Percentiles rank a stretch among this genome's conserved stretches.
Evolutionary conservation across 768 basidiomycete species (phyloP).

Genomic region (Lentinula guzmanii): DNA sequence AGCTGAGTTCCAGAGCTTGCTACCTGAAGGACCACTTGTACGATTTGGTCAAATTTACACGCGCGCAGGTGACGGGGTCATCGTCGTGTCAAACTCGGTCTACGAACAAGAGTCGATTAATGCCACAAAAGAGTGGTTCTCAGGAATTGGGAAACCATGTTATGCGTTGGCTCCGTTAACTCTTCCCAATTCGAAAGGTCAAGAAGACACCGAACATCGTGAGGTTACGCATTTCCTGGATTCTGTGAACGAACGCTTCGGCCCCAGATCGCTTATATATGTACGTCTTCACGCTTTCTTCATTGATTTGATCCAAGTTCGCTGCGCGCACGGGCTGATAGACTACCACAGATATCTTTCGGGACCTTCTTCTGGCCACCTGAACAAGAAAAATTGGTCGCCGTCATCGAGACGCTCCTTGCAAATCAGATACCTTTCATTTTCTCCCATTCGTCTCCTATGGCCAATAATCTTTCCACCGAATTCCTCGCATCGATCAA

Average conservation of each 20-base stretch:
- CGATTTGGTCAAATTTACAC: neutral
- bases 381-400: neutral
- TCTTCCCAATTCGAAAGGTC: neutral
- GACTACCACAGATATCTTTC: neutral
- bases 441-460: neutral
- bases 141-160: neutral
- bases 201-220: neutral
- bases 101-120: conserved; percentile 1
- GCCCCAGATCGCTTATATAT: neutral
- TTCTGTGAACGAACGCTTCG: neutral
- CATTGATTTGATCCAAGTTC: too few species aligned
- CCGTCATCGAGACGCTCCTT: neutral
- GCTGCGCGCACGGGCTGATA: too few species aligned
- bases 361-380: conserved; percentile 5
- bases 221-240: neutral
- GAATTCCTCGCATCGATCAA: neutral
- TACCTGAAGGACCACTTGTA: neutral
- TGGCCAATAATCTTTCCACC: neutral
- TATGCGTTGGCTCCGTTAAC: conserved; percentile 1
- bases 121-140: neutral
- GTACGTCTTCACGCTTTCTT: neutral
- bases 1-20: neutral
- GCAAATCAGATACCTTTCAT: neutral
- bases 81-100: neutral
- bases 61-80: neutral